phyloP scores from a whole-genome alignment of 2,329 filamentous ascomycete genomes.

The Chrysoporthe puriensis region DNA sequence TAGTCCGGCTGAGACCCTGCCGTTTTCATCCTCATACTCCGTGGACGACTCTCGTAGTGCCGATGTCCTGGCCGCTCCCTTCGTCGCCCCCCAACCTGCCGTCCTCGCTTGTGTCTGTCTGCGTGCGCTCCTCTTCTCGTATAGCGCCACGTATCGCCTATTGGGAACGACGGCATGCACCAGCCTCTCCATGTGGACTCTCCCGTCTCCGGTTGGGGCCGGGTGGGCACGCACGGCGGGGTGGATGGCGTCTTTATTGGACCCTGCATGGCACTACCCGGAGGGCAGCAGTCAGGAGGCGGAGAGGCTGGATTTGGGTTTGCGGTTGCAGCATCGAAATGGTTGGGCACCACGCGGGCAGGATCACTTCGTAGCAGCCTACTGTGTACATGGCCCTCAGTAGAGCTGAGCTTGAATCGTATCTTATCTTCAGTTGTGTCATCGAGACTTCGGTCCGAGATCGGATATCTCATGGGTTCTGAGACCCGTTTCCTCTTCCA shows the following conservation, averaged over 20 bases:
- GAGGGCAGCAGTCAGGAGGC: not conserved
- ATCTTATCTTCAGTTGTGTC: not conserved
- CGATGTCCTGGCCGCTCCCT: no score
- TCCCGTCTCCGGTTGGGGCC: not conserved
- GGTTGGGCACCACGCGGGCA: not conserved
- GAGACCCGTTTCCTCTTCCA: not conserved
- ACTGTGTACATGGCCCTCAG: not conserved
- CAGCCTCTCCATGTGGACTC: not conserved
- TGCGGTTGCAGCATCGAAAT: not conserved
- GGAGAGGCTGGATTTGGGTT: not conserved
- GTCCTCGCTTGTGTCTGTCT: not conserved
- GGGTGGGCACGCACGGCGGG: conserved; percentile 3
- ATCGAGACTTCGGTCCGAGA: conserved; percentile 10
- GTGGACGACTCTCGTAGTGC: not conserved
- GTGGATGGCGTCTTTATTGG: conserved; percentile 7
- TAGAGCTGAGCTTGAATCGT: not conserved
- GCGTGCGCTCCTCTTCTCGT: not conserved
- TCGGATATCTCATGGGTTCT: not conserved
- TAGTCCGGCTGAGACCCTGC: not conserved
- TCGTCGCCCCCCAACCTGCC: not conserved
- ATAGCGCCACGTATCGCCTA: conserved; percentile 1
- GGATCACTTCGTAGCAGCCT: not conserved
- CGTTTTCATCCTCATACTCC: not conserved
- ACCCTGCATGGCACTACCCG: conserved; percentile 1
- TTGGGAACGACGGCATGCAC: conserved; percentile 5